A percentile compares a stretch with the other conserved stretches of the same genome.
Evolutionary conservation across 257 asterid genomes (phyloP).

Genomic region (Vinca minor): DNA sequence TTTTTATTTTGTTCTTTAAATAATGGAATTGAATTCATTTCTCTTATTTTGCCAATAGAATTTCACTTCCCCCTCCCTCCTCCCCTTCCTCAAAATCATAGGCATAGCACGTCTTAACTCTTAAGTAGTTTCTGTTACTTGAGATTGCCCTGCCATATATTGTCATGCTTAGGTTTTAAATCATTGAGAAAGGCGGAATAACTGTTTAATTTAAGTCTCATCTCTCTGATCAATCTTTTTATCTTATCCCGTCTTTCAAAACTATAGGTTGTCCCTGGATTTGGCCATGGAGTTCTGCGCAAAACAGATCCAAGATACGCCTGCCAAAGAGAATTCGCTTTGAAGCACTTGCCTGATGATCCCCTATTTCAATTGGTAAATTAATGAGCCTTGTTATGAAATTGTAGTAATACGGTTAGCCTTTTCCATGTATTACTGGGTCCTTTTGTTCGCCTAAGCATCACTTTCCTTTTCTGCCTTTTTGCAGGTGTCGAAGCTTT

Average conservation of each 20-base stretch:
- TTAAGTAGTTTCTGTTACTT: background rate
- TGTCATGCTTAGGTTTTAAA: background rate
- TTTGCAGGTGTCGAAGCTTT: slow-evolving; percentile 56
- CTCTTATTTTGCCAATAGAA: background rate
- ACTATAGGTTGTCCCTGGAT: slow-evolving; percentile 89
- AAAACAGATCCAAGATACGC: slow-evolving; percentile 90
- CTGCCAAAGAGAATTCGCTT: slow-evolving; percentile 86
- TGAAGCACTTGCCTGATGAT: slow-evolving; percentile 87
- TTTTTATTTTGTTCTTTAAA: background rate
- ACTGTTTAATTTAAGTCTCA: background rate
- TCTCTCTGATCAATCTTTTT: background rate
- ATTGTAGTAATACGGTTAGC: slow-evolving; percentile 1
- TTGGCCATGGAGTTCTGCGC: slow-evolving; percentile 86
- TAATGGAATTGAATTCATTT: background rate
- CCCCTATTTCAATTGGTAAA: slow-evolving; percentile 76
- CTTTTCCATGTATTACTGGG: background rate
- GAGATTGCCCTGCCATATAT: background rate
- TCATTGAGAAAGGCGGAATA: background rate
- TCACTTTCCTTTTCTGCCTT: background rate
- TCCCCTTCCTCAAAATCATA: slow-evolving; percentile 18
- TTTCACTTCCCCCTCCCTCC: background rate
- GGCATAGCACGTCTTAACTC: slow-evolving; percentile 46
- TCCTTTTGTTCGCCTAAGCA: background rate
- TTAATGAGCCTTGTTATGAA: slow-evolving; percentile 14
- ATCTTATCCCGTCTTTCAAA: slow-evolving; percentile 5